Percentiles rank a stretch among this genome's conserved stretches.
Conservation (phyloP, 805 yeast species). For the Scheffersomyces lignosus region DNA sequence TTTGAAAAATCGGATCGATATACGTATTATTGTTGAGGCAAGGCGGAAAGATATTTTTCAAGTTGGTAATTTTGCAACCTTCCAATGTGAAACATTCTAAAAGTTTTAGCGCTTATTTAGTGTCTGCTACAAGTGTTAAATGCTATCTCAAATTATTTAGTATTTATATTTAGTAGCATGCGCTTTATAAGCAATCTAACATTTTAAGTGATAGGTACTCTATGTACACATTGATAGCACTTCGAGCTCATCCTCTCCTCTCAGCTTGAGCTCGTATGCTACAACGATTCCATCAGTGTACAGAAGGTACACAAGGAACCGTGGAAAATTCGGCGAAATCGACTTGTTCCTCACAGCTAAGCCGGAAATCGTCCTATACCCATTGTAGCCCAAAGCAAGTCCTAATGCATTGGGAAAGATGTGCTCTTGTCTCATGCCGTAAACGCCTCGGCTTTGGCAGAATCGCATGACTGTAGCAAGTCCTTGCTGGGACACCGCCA, state of each 20-base stretch:
- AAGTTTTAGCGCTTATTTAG: too few species aligned
- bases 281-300: constrained; percentile 34
- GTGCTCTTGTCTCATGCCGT: constrained; percentile 45
- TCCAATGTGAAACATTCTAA: too few species aligned
- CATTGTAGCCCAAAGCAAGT: constrained; percentile 24
- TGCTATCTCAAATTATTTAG: too few species aligned
- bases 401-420: constrained; percentile 36
- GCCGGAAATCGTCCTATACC: constrained; percentile 35
- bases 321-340: constrained; percentile 14
- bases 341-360: constrained; percentile 27
- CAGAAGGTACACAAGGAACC: constrained; percentile 31
- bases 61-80: too few species aligned
- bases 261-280: constrained; percentile 11
- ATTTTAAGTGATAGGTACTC: too few species aligned
- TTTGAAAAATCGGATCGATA: too few species aligned
- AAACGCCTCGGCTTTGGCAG: constrained; percentile 36
- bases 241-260: constrained; percentile 3
- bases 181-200: too few species aligned
- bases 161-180: too few species aligned
- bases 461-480: constrained; percentile 35
- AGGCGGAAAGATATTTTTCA: too few species aligned
- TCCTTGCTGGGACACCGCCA: constrained; percentile 41
- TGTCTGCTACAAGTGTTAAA: too few species aligned
- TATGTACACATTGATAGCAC: too few species aligned
- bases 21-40: too few species aligned